These are phyloP conservation scores for Alternaria longipes DNA, from an alignment of 2,329 filamentous ascomycete genomes.

Conservation along the genomic window DNA sequence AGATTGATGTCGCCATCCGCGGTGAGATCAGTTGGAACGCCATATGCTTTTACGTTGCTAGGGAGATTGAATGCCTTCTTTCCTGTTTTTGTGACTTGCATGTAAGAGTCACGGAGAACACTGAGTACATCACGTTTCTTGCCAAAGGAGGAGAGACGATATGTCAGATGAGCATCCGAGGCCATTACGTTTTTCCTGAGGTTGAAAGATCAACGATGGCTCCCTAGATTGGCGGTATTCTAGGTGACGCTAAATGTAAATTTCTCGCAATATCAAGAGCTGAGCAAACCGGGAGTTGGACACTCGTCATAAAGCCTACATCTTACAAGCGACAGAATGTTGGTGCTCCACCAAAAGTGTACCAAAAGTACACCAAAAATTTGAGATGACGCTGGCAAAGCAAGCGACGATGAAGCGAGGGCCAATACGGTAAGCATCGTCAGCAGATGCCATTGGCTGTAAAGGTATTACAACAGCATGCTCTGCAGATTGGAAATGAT, in stretches of 20 bases:
- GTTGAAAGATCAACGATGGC: slow-evolving; percentile 68
- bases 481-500: not conserved
- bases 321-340: not conserved
- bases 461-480: not conserved
- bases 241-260: not conserved
- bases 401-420: no score
- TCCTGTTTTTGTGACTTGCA: slow-evolving; percentile 23
- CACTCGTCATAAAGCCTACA: not conserved
- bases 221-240: slow-evolving; percentile 64
- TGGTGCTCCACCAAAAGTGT: no score
- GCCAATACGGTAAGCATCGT: not conserved
- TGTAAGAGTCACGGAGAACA: slow-evolving; percentile 58
- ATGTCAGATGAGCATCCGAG: slow-evolving; percentile 65
- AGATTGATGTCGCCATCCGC: slow-evolving; percentile 41
- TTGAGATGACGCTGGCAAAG: no score
- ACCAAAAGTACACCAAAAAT: not conserved
- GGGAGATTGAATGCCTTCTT: no score
- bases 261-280: not conserved
- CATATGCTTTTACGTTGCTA: no score
- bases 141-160: slow-evolving; percentile 58
- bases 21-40: slow-evolving; percentile 44
- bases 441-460: not conserved
- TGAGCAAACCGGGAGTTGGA: not conserved
- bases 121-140: slow-evolving; percentile 54
- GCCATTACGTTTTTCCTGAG: slow-evolving; percentile 63